Percentiles rank a stretch among this genome's conserved stretches.
Conservation (phyloP, 208 protist species). For the Acanthamoeba pearcei region DNA sequence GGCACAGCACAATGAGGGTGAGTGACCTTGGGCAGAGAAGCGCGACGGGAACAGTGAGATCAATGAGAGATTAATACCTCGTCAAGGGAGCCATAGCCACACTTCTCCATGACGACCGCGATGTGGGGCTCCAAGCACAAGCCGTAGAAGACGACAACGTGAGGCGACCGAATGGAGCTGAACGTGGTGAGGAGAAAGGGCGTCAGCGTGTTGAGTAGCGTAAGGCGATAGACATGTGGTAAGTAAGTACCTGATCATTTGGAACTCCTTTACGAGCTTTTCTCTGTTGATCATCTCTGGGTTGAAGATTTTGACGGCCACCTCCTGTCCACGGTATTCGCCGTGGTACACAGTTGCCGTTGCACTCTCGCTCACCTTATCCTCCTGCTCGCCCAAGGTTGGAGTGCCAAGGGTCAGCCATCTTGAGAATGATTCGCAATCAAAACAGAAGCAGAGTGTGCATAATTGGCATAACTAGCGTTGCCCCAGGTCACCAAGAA, state of each 20-base stretch:
- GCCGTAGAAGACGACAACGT: constrained; percentile 58
- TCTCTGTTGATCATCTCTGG: constrained; percentile 66
- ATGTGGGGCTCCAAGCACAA: constrained; percentile 55
- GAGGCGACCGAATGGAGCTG: constrained; percentile 45
- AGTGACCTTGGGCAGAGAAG: background rate
- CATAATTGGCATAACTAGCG: background rate
- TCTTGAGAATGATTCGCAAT: background rate
- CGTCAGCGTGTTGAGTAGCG: background rate
- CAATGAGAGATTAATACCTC: background rate
- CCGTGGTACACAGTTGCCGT: constrained; percentile 54
- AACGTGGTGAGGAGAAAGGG: background rate
- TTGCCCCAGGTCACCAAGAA: background rate
- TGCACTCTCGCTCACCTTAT: constrained; percentile 57
- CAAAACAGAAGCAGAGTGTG: background rate
- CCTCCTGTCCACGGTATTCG: constrained; percentile 59
- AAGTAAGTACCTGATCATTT: constrained; percentile 29
- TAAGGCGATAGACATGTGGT: too few relatives aligned
- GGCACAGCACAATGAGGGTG: too few relatives aligned
- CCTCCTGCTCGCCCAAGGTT: background rate
- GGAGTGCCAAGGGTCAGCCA: background rate
- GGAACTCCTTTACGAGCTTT: constrained; percentile 52
- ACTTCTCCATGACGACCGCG: constrained; percentile 55
- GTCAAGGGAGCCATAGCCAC: constrained; percentile 30
- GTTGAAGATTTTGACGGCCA: constrained; percentile 72
- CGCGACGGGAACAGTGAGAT: background rate